Evolutionary conservation across 2,329 filamentous ascomycete species (phyloP), one percentile per base, ranked within the genome.

Genomic region (Aspergillus arachidicola): DNA sequence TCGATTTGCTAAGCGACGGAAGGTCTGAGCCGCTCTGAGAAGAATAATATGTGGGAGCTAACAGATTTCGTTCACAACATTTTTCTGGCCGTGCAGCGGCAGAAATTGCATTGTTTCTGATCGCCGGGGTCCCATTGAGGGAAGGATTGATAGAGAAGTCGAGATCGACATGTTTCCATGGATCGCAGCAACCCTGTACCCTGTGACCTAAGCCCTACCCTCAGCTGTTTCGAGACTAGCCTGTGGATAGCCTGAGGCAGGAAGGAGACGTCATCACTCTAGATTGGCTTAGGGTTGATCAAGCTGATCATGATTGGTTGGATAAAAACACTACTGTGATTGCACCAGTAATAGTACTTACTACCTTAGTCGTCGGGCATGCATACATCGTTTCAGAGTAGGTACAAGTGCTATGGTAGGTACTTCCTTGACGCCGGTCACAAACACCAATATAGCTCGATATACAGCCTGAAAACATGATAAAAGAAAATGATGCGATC

Each of bases 151-250:
- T 45, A 30, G 55, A 57, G 55, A 55, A 11, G 32, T 38, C 26
- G 21, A 64, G 36, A 58, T 46, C 34, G 23, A 51, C 48, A 19
- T 46, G 36, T 57, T 61, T 43, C 51, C 53, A 32, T 51, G 48
- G 48, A 51, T 32, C 48, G 14, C 38, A 30, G 36, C 36, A 43
- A 56, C 69, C 68, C 65, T 65, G 57, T 66, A 61, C 71, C 71
- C 71, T 71, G 63, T 59, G 60, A 63, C 70, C 70, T 73, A 71
- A 68, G 68, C 71, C 70, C 71, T 73, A 64, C 1, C 3, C 3
- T 10, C 30, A 14, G 3, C 38, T n/a, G 26, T 21, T 51, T 51
- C 9, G 28, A n/a, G 48, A 51, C 28, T 46, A 30, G 30, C 26
- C 9, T 3, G 56, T 19, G 0, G 1, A 30, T 48, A 57, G 3